phyloP scores from a whole-genome alignment of 2,329 filamentous ascomycete species.

The Cladosporium halotolerans region DNA sequence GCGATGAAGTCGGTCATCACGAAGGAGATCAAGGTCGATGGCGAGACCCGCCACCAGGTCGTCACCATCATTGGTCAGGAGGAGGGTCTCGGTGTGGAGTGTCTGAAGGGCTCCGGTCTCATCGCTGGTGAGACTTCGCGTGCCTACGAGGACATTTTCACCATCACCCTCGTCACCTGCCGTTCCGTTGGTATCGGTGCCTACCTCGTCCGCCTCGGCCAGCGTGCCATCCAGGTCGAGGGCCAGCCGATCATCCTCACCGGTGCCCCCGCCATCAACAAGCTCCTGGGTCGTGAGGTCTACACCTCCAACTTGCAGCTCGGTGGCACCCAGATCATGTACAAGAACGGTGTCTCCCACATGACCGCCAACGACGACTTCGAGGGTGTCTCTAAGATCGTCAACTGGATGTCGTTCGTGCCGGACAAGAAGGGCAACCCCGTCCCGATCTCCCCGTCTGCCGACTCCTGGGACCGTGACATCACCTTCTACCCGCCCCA shows the following conservation, averaged over 20 bases:
- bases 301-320: slow-evolving; percentile 99
- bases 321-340: slow-evolving; percentile 99
- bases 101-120: slow-evolving; percentile 90
- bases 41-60: slow-evolving; percentile 89
- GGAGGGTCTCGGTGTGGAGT: slow-evolving; percentile 96
- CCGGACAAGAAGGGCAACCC: slow-evolving; percentile 91
- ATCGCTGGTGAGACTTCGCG: slow-evolving; percentile 96
- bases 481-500: slow-evolving; percentile 72
- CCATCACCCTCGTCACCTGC: slow-evolving; percentile 93
- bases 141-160: slow-evolving; percentile 98
- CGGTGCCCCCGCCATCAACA: slow-evolving; percentile 95
- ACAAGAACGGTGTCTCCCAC: slow-evolving; percentile 98
- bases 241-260: slow-evolving; percentile 98
- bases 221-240: slow-evolving; percentile 97
- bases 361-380: slow-evolving; percentile 98
- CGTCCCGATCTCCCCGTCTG: slow-evolving; percentile 81
- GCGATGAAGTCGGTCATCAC: slow-evolving; percentile 74
- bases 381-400: slow-evolving; percentile 93
- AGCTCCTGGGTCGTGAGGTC: slow-evolving; percentile 92
- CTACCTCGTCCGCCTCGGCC: slow-evolving; percentile 94
- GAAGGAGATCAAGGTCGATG: slow-evolving; percentile 76
- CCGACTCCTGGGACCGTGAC: slow-evolving; percentile 89
- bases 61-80: slow-evolving; percentile 88
- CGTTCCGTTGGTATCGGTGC: slow-evolving; percentile 98
- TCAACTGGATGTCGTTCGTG: slow-evolving; percentile 96